Conservation (phyloP, 495 filamentous ascomycete genomes). For the Gamarada debralockiae region DNA sequence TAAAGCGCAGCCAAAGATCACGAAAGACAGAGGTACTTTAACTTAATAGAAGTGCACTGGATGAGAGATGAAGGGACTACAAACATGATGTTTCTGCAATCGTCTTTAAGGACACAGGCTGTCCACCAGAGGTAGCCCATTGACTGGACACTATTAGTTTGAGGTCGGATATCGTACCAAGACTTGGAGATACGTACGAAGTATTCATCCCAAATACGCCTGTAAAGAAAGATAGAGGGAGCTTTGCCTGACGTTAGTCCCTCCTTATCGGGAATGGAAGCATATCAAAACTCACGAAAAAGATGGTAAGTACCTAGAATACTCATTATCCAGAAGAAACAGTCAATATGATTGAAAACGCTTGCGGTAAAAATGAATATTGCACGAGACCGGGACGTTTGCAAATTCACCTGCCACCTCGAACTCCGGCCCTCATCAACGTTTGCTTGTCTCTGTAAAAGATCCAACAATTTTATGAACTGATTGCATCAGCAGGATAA, state of each 20-base stretch:
- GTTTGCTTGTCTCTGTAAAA: conserved; percentile 7
- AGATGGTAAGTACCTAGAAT: neutral
- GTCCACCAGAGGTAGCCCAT: no score
- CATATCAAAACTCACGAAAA: neutral
- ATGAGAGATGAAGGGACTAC: no score
- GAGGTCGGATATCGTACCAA: no score
- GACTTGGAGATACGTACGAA: neutral
- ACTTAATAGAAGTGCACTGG: no score
- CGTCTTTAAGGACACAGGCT: no score
- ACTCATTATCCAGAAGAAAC: neutral
- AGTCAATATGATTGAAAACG: neutral
- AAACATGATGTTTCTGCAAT: no score
- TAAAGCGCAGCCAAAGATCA: no score
- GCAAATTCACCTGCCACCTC: conserved; percentile 4
- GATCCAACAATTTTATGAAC: conserved; percentile 5
- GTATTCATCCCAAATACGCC: conserved; percentile 14
- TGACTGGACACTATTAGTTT: no score
- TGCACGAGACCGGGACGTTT: neutral
- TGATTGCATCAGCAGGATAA: neutral
- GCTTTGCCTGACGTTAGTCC: neutral
- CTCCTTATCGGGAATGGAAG: no score
- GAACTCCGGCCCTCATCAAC: conserved; percentile 11
- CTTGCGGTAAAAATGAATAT: conserved; percentile 8
- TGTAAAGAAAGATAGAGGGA: conserved; percentile 11
- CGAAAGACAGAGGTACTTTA: no score